Percentiles rank a stretch among this genome's conserved stretches.
phyloP scores from a whole-genome alignment of 1,284 basidiomycete genomes.

The Inonotus obliquus region DNA sequence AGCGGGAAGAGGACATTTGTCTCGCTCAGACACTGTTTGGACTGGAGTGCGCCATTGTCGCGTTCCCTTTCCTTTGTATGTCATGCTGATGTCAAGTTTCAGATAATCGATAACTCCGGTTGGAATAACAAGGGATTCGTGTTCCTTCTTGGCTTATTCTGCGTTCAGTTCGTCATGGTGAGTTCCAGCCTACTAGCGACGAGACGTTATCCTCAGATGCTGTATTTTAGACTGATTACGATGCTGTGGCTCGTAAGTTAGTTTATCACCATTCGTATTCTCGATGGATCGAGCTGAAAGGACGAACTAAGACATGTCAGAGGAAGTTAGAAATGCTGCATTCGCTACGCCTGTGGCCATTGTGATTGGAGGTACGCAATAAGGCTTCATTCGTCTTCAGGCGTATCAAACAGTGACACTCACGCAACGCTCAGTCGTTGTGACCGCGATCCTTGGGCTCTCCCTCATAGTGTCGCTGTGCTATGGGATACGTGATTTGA shows the following conservation, averaged over 20 bases:
- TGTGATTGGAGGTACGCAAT: constrained; percentile 14
- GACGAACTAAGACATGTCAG: constrained; percentile 16
- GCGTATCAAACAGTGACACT: too few relatives aligned
- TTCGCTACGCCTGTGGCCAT: constrained; percentile 21
- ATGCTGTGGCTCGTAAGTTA: constrained; percentile 21
- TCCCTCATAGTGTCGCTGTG: constrained; percentile 18
- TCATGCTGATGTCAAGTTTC: not conserved
- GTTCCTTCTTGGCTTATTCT: constrained; percentile 21
- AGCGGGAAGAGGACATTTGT: constrained; percentile 15
- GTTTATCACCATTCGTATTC: not conserved
- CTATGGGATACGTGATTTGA: constrained; percentile 22
- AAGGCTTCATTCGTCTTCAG: too few relatives aligned
- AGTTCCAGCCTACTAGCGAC: not conserved
- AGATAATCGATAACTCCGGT: constrained; percentile 22
- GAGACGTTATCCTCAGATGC: not conserved
- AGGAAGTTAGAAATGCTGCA: constrained; percentile 22
- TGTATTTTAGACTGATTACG: constrained; percentile 22
- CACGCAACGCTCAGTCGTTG: constrained; percentile 7
- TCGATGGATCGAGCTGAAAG: not conserved
- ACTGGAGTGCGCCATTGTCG: constrained; percentile 14
- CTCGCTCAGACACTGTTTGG: constrained; percentile 19
- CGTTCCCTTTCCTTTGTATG: not conserved
- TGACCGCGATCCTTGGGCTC: constrained; percentile 6
- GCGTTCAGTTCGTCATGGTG: constrained; percentile 24
- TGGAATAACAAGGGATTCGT: constrained; percentile 22